Evolutionary conservation across 441 rosid genomes (phyloP), one percentile per base, ranked within the genome.

Genomic region (Biscutella laevigata): DNA sequence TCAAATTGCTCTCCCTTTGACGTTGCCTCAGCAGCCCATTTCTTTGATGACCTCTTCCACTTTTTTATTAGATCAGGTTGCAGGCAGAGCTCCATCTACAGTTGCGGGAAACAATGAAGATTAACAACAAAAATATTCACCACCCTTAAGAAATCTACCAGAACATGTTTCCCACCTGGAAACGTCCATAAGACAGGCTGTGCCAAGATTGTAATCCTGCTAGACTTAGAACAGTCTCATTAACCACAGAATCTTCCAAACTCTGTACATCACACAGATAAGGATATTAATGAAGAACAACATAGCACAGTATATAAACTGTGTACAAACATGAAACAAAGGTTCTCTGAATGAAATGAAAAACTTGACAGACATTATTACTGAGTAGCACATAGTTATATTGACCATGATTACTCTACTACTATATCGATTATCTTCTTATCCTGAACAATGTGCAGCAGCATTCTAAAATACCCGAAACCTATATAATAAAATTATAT

Each of bases 241-340:
- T 82, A 41, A 92, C 99, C 64, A 92, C 69, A 42, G 82, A 88
- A 60, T 92, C 99, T 76, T 92, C 99, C 85, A 92, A 71, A 72
- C 99, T 92, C 99, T 92, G 86, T 48, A 53, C 38, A 78, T 40
- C 40, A 62, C 59, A 5, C 60, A 57, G 57, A 59, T 16, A 4
- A 30, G 44, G 16, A 17, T 62, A 32, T 42, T 29, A 45, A 63
- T 9, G 35, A 60, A 43, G 62, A 20, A 15, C 48, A 70, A 51
- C 25, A 16, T 4, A 44, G 21, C 37, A 24, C 14, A n/a, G n/a
- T n/a, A n/a, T n/a, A n/a, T n/a, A 16, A 44, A 55, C 22, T 56
- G 47, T 15, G 40, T 16, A 57, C 4, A 40, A 35, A 29, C 15
- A 17, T 29, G 30, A 14, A 35, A 3, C 15, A 10, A 59, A 44